phyloP scores from a whole-genome alignment of 2,329 filamentous ascomycete species.

The Verticillium longisporum region DNA sequence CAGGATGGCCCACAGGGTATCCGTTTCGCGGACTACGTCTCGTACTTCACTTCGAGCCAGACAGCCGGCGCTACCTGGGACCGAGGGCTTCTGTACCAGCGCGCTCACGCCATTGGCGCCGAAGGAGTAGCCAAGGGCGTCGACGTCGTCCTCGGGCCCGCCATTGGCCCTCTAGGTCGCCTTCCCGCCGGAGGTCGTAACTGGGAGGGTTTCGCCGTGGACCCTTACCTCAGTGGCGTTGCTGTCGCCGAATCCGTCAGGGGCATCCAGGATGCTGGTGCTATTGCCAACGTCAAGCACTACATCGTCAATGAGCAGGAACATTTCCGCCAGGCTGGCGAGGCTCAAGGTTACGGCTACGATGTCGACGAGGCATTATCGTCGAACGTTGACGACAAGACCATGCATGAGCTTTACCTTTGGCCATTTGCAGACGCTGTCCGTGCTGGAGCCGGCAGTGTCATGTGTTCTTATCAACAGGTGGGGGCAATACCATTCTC shows the following conservation, averaged over 20 bases:
- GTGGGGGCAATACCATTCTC: conserved; percentile 67
- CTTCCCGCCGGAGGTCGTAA: conserved; percentile 42
- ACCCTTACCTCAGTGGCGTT: conserved; percentile 68
- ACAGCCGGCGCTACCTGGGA: conserved; percentile 82
- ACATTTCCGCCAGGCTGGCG: conserved; percentile 60
- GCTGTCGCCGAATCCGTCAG: conserved; percentile 66
- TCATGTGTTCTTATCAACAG: conserved; percentile 67
- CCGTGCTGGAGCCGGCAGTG: conserved; percentile 54
- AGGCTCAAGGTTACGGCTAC: conserved; percentile 46
- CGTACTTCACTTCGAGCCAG: conserved; percentile 72
- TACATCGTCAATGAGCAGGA: conserved; percentile 72
- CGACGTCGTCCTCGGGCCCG: conserved; percentile 58
- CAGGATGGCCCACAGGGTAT: conserved; percentile 82
- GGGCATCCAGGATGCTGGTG: conserved; percentile 75
- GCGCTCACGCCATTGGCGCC: conserved; percentile 39
- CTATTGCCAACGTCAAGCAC: conserved; percentile 80
- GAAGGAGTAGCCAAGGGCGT: conserved; percentile 73
- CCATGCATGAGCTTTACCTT: conserved; percentile 68
- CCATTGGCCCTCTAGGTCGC: conserved; percentile 39
- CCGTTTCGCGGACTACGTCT: conserved; percentile 70
- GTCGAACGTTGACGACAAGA: conserved; percentile 63
- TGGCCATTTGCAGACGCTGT: conserved; percentile 75
- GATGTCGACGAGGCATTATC: conserved; percentile 55
- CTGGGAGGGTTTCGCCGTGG: conserved; percentile 64
- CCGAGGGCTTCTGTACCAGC: conserved; percentile 53